Percentiles rank a stretch among this genome's conserved stretches.
These are phyloP conservation scores for Cryphonectria naterciae DNA, from an alignment of 2,329 filamentous ascomycete genomes.

Conservation along the genomic window DNA sequence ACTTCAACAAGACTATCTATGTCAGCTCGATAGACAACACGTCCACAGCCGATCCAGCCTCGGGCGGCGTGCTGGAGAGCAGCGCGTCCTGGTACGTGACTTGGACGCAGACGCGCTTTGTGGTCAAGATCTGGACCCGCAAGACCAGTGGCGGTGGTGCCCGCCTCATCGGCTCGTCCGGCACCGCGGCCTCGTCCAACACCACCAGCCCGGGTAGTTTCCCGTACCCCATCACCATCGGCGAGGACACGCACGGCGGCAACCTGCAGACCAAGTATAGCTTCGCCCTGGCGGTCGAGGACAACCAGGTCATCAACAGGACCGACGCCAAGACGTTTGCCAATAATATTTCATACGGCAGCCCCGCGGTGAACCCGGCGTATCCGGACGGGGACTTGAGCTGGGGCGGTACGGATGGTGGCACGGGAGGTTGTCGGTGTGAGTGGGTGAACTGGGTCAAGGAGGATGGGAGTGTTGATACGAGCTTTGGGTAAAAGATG, in stretches of 20 bases:
- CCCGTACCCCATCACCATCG: conserved; percentile 66
- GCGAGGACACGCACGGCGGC: conserved; percentile 66
- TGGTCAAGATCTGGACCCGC: conserved; percentile 69
- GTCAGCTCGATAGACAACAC: conserved; percentile 58
- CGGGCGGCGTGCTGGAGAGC: conserved; percentile 57
- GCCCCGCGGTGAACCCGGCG: conserved; percentile 57
- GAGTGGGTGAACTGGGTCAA: conserved; percentile 60
- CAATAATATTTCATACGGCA: conserved; percentile 56
- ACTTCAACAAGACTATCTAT: conserved; percentile 88
- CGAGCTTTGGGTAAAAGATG: conserved; percentile 3
- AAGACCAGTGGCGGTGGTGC: conserved; percentile 47
- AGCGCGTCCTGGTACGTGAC: conserved; percentile 62
- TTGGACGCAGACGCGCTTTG: conserved; percentile 63
- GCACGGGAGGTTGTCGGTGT: conserved; percentile 65
- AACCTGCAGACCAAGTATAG: conserved; percentile 55
- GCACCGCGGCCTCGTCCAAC: conserved; percentile 34
- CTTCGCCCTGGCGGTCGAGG: conserved; percentile 57
- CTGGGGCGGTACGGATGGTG: conserved; percentile 66
- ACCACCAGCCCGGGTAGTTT: conserved; percentile 59
- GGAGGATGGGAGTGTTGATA: conserved; percentile 26
- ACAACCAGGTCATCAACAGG: conserved; percentile 49
- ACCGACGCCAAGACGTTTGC: conserved; percentile 49
- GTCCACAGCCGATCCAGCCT: conserved; percentile 49
- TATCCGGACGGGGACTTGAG: conserved; percentile 46
- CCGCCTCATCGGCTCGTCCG: conserved; percentile 41